Percentiles rank a stretch among this genome's conserved stretches.
phyloP scores from a whole-genome alignment of 2,329 filamentous ascomycete genomes.

The Pseudogymnoascus pannorum region DNA sequence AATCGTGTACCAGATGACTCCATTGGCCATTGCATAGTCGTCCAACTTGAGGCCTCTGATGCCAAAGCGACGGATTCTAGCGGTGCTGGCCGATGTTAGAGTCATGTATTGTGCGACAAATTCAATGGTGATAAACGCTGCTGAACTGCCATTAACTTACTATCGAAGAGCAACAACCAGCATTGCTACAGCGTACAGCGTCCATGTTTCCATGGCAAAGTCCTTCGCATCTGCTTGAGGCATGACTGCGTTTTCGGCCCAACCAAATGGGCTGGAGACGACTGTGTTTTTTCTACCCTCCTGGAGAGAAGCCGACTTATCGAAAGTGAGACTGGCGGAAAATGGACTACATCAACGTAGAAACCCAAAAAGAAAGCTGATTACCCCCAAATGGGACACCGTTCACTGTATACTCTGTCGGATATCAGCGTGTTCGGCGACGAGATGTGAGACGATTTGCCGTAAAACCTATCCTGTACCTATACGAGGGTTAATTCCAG shows the following conservation, averaged over 20 bases:
- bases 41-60: constrained; percentile 35
- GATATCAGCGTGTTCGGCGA: background rate
- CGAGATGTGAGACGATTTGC: background rate
- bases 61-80: constrained; percentile 34
- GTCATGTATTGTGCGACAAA: constrained; percentile 8
- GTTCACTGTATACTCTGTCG: background rate
- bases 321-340: background rate
- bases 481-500: background rate
- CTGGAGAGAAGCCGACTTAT: background rate
- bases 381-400: background rate
- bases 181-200: constrained; percentile 18
- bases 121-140: constrained; percentile 28
- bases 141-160: constrained; percentile 23
- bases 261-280: background rate
- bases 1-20: constrained; percentile 39
- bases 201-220: constrained; percentile 20
- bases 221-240: background rate
- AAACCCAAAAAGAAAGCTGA: background rate
- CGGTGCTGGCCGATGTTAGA: constrained; percentile 25
- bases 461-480: background rate
- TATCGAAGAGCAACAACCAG: constrained; percentile 16
- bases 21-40: constrained; percentile 39
- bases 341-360: background rate
- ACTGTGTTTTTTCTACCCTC: background rate
- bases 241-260: background rate